Base-by-base conservation (phyloP, 371 early-diverging fungal species). In the Blakeslea trispora region DNA sequence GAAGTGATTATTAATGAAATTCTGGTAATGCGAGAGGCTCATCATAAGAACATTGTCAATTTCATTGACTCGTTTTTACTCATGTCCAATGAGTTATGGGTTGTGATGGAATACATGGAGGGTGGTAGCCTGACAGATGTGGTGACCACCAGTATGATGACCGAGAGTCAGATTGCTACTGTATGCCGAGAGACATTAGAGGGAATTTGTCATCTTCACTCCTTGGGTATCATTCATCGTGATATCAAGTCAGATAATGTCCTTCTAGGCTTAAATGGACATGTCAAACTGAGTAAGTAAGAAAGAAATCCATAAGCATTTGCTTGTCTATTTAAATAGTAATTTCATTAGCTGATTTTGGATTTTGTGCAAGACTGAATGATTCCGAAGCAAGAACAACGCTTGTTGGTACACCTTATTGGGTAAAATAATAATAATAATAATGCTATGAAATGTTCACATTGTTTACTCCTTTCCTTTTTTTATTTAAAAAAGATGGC, bases 221-320 rank as follows among this genome's bases (percentile, higher is more conserved):
- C 84, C 15, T 82, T 89, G 57, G 90, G 90, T 32, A 89, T 96
- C 31, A 93, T 95, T 53, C 95, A 95, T 68, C 84, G 98, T 59
- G 96, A 97, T 76, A 91, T 97, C 69, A 95, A 96, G 74, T 89
- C 91, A 45, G 95, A 96, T 66, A 97, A 97, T 63, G 79, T 96
- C n/a, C 71, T 96, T n/a, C 64, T 97, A 39, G 79, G 83, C 17
- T 59, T 85, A 48, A 83, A 85, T 58, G 95, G 95, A 14, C 84
- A 86, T 43, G 83, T 96, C 55, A 96, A 95, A 71, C 73, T 94
- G 45, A 91, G 81, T 81, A 76, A 64, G 74, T 59, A 4, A 42
- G 40, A 32, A 45, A 42, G 10, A 41, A 28, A 6, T 10, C 21
- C 18, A n/a, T n/a, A 3, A 49, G 19, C 39, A 40, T 44, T 23